phyloP scores from a whole-genome alignment of 2,329 filamentous ascomycete species.

The Diplodia corticola region DNA sequence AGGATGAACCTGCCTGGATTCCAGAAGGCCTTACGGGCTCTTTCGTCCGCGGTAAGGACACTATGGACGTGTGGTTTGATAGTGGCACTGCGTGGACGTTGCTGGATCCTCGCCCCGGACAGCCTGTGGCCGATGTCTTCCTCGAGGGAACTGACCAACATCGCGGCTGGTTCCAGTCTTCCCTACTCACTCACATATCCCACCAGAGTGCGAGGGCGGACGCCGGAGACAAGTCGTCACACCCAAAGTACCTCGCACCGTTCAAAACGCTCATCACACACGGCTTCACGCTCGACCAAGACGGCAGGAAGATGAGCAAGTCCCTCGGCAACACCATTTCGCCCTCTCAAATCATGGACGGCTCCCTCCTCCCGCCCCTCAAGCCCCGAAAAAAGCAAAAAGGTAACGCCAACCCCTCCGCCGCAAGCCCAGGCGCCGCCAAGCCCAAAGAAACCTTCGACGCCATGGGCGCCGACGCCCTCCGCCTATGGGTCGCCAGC shows the following conservation, averaged over 20 bases:
- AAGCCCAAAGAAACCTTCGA: conserved; percentile 55
- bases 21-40: conserved; percentile 60
- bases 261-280: conserved; percentile 93
- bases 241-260: conserved; percentile 56
- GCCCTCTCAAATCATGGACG: conserved; percentile 81
- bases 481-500: conserved; percentile 88
- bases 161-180: conserved; percentile 98
- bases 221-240: conserved; percentile 30
- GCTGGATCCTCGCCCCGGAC: conserved; percentile 34
- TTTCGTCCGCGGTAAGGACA: conserved; percentile 80
- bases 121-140: conserved; percentile 74
- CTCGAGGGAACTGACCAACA: conserved; percentile 95
- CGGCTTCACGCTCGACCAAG: conserved; percentile 85
- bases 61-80: conserved; percentile 99
- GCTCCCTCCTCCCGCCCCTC: conserved; percentile 70
- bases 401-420: conserved; percentile 33
- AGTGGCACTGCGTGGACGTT: conserved; percentile 89
- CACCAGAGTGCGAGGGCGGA: conserved; percentile 43
- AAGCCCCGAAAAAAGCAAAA: conserved; percentile 57
- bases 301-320: conserved; percentile 99
- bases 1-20: conserved; percentile 76
- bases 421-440: background rate
- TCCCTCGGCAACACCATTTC: conserved; percentile 86
- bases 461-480: conserved; percentile 78
- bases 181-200: conserved; percentile 81